Percentiles rank a stretch among this genome's conserved stretches.
Evolutionary conservation across 495 filamentous ascomycete species (phyloP).

Genomic region (Penicillium angulare): DNA sequence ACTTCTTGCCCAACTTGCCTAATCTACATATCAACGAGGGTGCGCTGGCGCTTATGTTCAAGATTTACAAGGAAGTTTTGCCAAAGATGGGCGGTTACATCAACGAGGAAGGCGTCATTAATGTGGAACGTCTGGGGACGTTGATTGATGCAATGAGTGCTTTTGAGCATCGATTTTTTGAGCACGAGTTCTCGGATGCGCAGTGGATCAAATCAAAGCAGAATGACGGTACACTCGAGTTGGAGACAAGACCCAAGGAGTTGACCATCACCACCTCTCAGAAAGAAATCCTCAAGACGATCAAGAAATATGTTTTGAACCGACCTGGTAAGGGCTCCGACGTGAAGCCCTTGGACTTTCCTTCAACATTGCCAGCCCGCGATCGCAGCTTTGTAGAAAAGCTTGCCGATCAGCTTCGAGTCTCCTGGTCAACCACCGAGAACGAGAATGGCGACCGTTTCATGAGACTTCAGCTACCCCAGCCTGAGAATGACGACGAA

Average conservation of each 20-base stretch:
- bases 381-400: conserved; percentile 93
- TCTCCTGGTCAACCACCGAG: conserved; percentile 78
- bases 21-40: conserved; percentile 98
- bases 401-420: conserved; percentile 73
- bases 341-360: conserved; percentile 63
- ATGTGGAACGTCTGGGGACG: conserved; percentile 71
- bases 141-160: conserved; percentile 80
- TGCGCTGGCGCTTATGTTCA: conserved; percentile 93
- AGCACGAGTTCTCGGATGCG: conserved; percentile 81
- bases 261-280: conserved; percentile 78
- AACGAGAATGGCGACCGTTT: conserved; percentile 78
- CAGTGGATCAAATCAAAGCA: conserved; percentile 87
- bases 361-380: conserved; percentile 69
- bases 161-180: conserved; percentile 89
- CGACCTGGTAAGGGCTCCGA: conserved; percentile 45
- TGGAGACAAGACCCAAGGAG: conserved; percentile 57
- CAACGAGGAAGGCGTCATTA: conserved; percentile 91
- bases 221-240: conserved; percentile 49
- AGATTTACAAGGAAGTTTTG: conserved; percentile 87
- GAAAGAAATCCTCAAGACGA: conserved; percentile 73
- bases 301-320: conserved; percentile 77
- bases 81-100: conserved; percentile 92
- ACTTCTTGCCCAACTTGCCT: conserved; percentile 96
- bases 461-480: conserved; percentile 69
- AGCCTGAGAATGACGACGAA: conserved; percentile 37